Evolutionary conservation across 257 asterid species (phyloP), one percentile per base, ranked within the genome.

Genomic region (Leptodermis oblonga): DNA sequence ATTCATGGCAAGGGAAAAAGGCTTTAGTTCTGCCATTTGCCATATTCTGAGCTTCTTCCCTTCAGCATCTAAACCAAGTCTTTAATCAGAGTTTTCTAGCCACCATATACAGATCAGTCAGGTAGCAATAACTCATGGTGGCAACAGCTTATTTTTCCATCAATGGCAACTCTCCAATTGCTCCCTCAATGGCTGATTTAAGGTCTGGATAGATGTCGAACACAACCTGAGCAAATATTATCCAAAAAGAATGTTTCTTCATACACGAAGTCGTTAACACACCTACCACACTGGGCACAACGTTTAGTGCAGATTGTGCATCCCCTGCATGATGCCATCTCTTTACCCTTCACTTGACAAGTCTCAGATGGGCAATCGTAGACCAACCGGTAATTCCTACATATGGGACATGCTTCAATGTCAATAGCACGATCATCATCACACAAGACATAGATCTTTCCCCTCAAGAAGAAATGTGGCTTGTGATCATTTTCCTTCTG

Each of bases 331-430:
- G 54, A 80, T 68, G 77, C 73, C 37, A 79, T 22, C 12, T 74
- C 49, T 0, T 58, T 62, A 68, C 80, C 91, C 74, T 86, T 86
- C 22, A 62, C 79, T 71, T 65, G 89, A 69, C 98, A 93, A 45
- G 80, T 82, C 70, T 79, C 83, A 1, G 93, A 76, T n/a, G 98
- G 95, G 63, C 98, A 93, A 76, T 93, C 97, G 56, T 88, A 93
- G 33, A 93, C 92, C 86, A 90, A 43, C 80, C 80, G 80, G 33
- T 78, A 73, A n/a, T 87, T 82, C 68, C 85, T 83, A 58, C 98
- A 93, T 59, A 70, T 74, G 4, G 97, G 96, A 74, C 98, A 93
- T 79, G 73, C 70, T 67, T 93, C 96, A 71, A 93, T 77, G 68
- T 93, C 98, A 45, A 93, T 62, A 13, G 86, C 80, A 31, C 92